These are phyloP conservation scores for Fusarium pseudograminearum DNA, from an alignment of 2,329 filamentous ascomycete species.

Conservation along the genomic window DNA sequence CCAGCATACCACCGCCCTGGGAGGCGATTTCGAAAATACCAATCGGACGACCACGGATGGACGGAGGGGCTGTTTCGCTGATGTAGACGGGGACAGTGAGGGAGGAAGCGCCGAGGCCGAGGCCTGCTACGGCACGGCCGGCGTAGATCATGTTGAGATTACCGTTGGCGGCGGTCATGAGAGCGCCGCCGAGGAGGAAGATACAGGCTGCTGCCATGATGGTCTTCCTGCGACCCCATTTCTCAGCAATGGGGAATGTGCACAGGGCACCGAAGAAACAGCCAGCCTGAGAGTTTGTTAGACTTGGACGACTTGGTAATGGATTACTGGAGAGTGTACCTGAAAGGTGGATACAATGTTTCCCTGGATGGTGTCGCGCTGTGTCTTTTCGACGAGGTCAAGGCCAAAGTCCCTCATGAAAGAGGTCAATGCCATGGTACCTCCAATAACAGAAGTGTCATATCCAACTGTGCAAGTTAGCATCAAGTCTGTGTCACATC, in stretches of 20 bases:
- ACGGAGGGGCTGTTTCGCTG: conserved; percentile 59
- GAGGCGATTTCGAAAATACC: conserved; percentile 62
- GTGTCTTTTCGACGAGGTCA: conserved; percentile 38
- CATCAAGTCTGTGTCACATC: fast-evolving
- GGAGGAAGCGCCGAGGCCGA: conserved; percentile 65
- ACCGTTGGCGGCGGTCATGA: conserved; percentile 53
- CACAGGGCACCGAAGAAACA: conserved; percentile 57
- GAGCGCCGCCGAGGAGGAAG: conserved; percentile 54
- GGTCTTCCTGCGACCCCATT: conserved; percentile 60
- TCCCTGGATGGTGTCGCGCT: conserved; percentile 52
- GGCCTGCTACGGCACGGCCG: conserved; percentile 63
- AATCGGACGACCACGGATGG: conserved; percentile 63
- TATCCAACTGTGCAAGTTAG: conserved; percentile 55
- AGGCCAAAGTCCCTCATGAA: conserved; percentile 54
- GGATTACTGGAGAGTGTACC: neutral
- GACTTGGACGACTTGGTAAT: neutral
- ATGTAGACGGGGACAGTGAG: conserved; percentile 61
- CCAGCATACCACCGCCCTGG: conserved; percentile 52
- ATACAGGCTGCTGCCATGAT: conserved; percentile 59
- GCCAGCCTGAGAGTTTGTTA: conserved; percentile 49
- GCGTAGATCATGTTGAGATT: conserved; percentile 57
- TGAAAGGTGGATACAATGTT: conserved; percentile 57
- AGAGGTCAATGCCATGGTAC: conserved; percentile 55
- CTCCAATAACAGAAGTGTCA: conserved; percentile 56
- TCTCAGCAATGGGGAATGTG: conserved; percentile 61